Conservation (phyloP, 768 basidiomycete genomes). For the Sporobolomyces roseus region DNA sequence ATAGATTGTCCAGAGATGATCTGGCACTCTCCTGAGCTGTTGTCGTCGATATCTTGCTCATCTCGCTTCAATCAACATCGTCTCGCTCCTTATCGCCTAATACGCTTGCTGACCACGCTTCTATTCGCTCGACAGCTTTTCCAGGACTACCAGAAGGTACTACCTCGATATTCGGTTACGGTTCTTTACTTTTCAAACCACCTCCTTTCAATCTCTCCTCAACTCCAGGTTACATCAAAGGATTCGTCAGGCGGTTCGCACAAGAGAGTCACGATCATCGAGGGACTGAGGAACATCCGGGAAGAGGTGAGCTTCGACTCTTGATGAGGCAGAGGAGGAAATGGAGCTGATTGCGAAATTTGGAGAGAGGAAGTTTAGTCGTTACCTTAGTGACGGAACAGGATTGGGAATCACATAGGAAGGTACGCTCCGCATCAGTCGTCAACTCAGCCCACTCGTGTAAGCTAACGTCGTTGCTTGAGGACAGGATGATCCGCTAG, state of each 20-base stretch:
- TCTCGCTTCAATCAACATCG: neutral
- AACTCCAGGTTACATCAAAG: slow-evolving; percentile 82
- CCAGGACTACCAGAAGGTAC: slow-evolving; percentile 11
- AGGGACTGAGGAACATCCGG: slow-evolving; percentile 68
- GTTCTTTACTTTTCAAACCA: slow-evolving; percentile 81
- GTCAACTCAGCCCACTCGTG: neutral
- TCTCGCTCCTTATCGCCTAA: neutral
- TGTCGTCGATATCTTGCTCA: too few species aligned
- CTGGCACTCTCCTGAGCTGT: too few species aligned
- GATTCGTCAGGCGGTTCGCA: slow-evolving; percentile 83
- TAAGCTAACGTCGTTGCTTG: slow-evolving; percentile 52
- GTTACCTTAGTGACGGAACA: slow-evolving; percentile 83
- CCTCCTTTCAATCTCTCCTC: slow-evolving; percentile 19
- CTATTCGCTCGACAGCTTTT: neutral
- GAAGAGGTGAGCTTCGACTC: slow-evolving; percentile 25
- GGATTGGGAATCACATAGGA: slow-evolving; percentile 64
- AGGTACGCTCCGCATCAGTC: slow-evolving; percentile 1
- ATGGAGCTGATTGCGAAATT: too few species aligned
- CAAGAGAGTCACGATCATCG: slow-evolving; percentile 90
- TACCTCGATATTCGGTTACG: slow-evolving; percentile 86
- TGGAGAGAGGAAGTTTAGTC: slow-evolving; percentile 50
- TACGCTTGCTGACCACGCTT: neutral
- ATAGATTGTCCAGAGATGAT: too few species aligned
- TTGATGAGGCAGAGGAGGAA: too few species aligned
- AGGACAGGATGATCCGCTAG: slow-evolving; percentile 53